Percentiles rank a stretch among this genome's conserved stretches.
Evolutionary conservation across 2,329 filamentous ascomycete species (phyloP).

Genomic region (Cytospora paraplurivora): DNA sequence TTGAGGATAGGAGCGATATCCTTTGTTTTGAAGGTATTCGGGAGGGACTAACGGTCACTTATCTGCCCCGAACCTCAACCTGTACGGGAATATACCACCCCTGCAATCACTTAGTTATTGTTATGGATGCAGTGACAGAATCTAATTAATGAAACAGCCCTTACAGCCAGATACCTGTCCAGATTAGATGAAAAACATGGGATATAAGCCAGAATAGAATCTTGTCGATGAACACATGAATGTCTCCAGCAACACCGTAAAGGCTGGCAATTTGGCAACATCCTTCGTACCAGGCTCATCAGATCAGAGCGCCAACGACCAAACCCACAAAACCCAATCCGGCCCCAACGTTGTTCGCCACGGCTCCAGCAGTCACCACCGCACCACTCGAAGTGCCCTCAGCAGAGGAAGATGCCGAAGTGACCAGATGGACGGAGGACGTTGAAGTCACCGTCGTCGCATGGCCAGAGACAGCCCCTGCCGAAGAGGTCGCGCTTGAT

Average conservation of each 20-base stretch:
- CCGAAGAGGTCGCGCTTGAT: background rate
- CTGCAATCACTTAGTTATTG: too few species aligned
- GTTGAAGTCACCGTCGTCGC: constrained; percentile 10
- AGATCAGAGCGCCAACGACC: constrained; percentile 46
- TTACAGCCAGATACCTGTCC: too few species aligned
- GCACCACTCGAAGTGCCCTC: background rate
- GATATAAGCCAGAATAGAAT: background rate
- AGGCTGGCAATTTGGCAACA: too few species aligned
- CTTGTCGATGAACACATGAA: background rate
- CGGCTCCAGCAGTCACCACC: constrained; percentile 32
- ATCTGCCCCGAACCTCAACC: too few species aligned
- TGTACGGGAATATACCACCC: too few species aligned
- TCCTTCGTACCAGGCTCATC: constrained; percentile 29
- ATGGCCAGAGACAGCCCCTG: background rate
- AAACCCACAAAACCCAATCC: constrained; percentile 43
- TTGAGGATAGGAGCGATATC: too few species aligned
- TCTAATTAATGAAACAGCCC: too few species aligned
- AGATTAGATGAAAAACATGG: too few species aligned
- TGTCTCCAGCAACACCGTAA: background rate
- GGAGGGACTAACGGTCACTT: too few species aligned
- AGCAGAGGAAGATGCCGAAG: constrained; percentile 5
- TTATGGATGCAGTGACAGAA: background rate
- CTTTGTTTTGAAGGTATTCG: too few species aligned
- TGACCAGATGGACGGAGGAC: constrained; percentile 1
- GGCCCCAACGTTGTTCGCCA: constrained; percentile 37